Evolutionary conservation across 2,329 filamentous ascomycete species (phyloP).

Genomic region (Pseudogymnoascus destructans): DNA sequence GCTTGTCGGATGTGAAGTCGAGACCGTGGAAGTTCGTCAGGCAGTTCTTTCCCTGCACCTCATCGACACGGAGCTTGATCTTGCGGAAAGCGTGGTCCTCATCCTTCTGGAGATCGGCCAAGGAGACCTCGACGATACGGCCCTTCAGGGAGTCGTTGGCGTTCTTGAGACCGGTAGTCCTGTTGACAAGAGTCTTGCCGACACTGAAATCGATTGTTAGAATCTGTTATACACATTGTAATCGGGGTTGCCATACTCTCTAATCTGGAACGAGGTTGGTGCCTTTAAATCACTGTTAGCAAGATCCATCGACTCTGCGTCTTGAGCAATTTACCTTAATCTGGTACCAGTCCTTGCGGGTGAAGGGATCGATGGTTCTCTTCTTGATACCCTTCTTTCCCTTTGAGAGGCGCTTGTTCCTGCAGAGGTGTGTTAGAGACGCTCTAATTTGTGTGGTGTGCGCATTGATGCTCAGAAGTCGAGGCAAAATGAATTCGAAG

Average conservation of each 20-base stretch:
- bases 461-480: conserved; percentile 11
- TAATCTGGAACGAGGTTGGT: conserved; percentile 84
- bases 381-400: conserved; percentile 99
- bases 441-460: conserved; percentile 10
- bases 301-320: conserved; percentile 5
- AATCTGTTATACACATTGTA: conserved; percentile 13
- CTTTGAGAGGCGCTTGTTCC: conserved; percentile 99
- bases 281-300: conserved; percentile 42
- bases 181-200: conserved; percentile 99
- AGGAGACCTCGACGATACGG: conserved; percentile 95
- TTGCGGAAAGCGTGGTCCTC: conserved; percentile 99
- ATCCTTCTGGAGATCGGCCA: conserved; percentile 98
- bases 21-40: conserved; percentile 99
- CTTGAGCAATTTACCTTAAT: conserved; percentile 57
- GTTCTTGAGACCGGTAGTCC: conserved; percentile 99
- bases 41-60: conserved; percentile 99
- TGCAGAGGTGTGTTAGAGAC: conserved; percentile 29
- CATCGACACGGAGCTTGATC: conserved; percentile 95
- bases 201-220: conserved; percentile 51
- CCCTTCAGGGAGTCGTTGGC: conserved; percentile 98
- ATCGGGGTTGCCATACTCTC: conserved; percentile 55
- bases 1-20: conserved; percentile 99
- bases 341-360: conserved; percentile 98
- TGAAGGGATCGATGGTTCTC: conserved; percentile 94
- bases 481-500: conserved; percentile 12